Conservation (phyloP, 192 early-diverging fungal genomes). For the Jimgerdemannia lactiflua region DNA sequence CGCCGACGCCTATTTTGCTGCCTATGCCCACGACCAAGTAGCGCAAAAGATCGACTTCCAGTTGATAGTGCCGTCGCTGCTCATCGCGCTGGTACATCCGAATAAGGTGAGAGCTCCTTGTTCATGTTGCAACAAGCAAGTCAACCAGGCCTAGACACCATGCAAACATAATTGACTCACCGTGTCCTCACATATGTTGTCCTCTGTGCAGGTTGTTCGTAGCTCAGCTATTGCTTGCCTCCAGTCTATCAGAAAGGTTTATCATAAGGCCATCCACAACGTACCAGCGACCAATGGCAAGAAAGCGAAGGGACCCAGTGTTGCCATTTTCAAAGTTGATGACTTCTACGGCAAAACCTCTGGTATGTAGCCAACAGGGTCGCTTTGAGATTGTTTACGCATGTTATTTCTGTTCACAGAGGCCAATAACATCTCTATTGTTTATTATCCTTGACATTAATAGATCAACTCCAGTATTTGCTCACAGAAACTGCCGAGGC, state of each 20-base stretch:
- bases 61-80: slow-evolving; percentile 63
- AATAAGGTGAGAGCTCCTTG: slow-evolving; percentile 8
- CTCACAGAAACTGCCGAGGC: slow-evolving; percentile 12
- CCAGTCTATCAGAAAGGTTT: slow-evolving; percentile 33
- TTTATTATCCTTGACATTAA: background rate
- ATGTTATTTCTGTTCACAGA: too few relatives aligned
- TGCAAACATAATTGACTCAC: too few relatives aligned
- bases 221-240: slow-evolving; percentile 61
- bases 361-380: background rate
- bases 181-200: too few relatives aligned
- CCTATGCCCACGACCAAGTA: slow-evolving; percentile 8
- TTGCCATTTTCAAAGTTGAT: slow-evolving; percentile 26
- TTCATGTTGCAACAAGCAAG: too few relatives aligned
- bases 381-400: too few relatives aligned
- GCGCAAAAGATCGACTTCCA: slow-evolving; percentile 54
- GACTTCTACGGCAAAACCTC: slow-evolving; percentile 36
- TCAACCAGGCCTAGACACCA: too few relatives aligned
- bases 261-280: slow-evolving; percentile 12
- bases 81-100: slow-evolving; percentile 61
- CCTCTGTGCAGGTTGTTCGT: slow-evolving; percentile 45
- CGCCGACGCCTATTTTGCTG: slow-evolving; percentile 45
- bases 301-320: slow-evolving; percentile 26
- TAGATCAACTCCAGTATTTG: slow-evolving; percentile 26
- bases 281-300: slow-evolving; percentile 13
- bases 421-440: background rate